Conservation (phyloP, 2,329 filamentous ascomycete species). For the Penicillium verrucosum region DNA sequence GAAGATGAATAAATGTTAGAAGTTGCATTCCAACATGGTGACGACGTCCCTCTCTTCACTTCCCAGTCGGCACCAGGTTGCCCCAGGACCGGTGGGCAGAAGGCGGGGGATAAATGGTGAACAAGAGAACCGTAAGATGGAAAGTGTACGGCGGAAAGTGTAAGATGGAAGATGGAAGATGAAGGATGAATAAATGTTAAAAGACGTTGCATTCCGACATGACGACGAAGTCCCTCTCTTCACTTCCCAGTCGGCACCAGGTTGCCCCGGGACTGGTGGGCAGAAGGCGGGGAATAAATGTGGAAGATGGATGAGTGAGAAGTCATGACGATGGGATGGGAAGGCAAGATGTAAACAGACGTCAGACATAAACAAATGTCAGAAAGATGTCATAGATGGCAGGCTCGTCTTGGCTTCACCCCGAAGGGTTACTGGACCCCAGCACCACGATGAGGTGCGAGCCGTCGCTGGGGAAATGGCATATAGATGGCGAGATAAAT, state of each 20-base stretch:
- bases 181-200: no score
- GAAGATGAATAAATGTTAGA: neutral
- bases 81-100: neutral
- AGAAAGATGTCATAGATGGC: neutral
- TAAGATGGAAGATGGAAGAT: no score
- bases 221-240: neutral
- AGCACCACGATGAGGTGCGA: constrained; percentile 18
- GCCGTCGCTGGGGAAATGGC: constrained; percentile 7
- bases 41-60: neutral
- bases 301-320: no score
- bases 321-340: no score
- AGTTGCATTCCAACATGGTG: neutral
- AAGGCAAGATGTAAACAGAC: no score
- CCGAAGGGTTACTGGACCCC: constrained; percentile 14
- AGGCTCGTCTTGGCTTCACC: constrained; percentile 15
- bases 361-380: no score
- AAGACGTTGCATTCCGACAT: no score
- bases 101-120: neutral
- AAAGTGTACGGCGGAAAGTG: no score
- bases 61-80: neutral
- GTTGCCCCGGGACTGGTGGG: neutral
- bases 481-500: neutral
- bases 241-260: neutral
- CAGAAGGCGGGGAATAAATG: neutral
- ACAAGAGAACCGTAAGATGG: neutral